A percentile compares a stretch with the other conserved stretches of the same genome.
Conservation (phyloP, 163 green algal species). For the Chlamydomonas reinhardtii region DNA sequence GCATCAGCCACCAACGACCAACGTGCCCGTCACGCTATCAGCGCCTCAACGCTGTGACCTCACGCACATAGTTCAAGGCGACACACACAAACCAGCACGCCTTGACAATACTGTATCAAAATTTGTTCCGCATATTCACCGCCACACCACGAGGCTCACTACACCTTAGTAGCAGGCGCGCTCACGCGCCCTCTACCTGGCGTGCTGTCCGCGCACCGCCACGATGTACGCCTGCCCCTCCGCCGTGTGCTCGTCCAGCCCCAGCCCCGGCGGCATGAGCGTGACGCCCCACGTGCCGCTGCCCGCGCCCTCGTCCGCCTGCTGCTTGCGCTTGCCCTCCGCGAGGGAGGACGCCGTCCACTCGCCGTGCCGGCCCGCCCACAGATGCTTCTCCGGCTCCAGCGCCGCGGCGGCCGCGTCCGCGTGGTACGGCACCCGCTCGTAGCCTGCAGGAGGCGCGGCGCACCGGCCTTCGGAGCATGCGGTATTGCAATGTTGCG, state of each 20-base stretch:
- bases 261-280: conserved; percentile 63
- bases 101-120: too few species aligned
- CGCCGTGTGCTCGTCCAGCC: conserved; percentile 34
- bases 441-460: not conserved
- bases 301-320: not conserved
- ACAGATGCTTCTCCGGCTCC: conserved; percentile 76
- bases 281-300: conserved; percentile 75
- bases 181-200: not conserved
- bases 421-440: conserved; percentile 47
- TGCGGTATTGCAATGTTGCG: too few species aligned
- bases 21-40: too few species aligned
- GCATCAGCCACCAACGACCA: too few species aligned
- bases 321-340: not conserved
- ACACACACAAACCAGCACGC: too few species aligned
- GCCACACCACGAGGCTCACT: too few species aligned
- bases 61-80: too few species aligned
- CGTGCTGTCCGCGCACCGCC: not conserved
- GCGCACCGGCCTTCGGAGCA: not conserved
- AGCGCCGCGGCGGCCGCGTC: conserved; percentile 48
- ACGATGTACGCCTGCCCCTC: not conserved
- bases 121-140: too few species aligned
- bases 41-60: too few species aligned
- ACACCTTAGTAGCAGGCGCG: too few species aligned
- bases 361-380: conserved; percentile 74
- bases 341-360: conserved; percentile 47